These are phyloP conservation scores for Mycena chlorophos DNA, from an alignment of 768 basidiomycete species.

Conservation along the genomic window DNA sequence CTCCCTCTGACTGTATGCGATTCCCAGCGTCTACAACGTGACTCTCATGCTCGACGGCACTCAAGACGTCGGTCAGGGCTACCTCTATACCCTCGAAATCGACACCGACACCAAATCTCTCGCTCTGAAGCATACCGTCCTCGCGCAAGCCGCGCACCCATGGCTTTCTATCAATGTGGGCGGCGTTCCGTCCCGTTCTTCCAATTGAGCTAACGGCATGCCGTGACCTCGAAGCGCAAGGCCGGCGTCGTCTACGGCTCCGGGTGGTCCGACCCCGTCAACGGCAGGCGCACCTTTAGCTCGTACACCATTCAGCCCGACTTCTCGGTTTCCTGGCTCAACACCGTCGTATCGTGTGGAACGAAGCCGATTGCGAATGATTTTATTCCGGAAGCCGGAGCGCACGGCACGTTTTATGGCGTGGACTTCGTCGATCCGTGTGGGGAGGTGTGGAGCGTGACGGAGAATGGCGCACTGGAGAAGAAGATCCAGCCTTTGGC, in stretches of 20 bases:
- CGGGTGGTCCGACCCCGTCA: conserved; percentile 22
- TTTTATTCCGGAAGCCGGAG: conserved; percentile 17
- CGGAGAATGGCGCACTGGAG: conserved; percentile 15
- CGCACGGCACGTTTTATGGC: conserved; percentile 21
- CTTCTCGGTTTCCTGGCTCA: conserved; percentile 19
- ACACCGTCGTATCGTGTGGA: conserved; percentile 24
- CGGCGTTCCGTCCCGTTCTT: conserved; percentile 2
- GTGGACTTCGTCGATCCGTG: conserved; percentile 24
- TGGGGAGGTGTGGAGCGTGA: conserved; percentile 23
- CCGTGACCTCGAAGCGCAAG: conserved; percentile 12
- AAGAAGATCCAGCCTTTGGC: conserved; percentile 16
- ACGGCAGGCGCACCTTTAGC: conserved; percentile 20
- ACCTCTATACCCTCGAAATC: conserved; percentile 21
- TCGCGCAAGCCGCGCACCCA: conserved; percentile 23
- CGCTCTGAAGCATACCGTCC: conserved; percentile 16
- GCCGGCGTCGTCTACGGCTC: conserved; percentile 23
- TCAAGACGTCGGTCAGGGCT: conserved; percentile 24
- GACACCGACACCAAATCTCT: conserved; percentile 17
- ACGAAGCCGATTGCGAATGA: conserved; percentile 27
- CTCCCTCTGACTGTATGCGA: neutral
- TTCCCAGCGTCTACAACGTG: conserved; percentile 20
- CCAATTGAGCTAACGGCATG: no score
- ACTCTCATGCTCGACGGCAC: conserved; percentile 25
- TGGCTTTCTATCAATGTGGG: conserved; percentile 26
- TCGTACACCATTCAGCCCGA: conserved; percentile 22